These are phyloP conservation scores for Zygosaccharomyces pseudobailii DNA, from an alignment of 1,139 yeast species.

Conservation along the genomic window DNA sequence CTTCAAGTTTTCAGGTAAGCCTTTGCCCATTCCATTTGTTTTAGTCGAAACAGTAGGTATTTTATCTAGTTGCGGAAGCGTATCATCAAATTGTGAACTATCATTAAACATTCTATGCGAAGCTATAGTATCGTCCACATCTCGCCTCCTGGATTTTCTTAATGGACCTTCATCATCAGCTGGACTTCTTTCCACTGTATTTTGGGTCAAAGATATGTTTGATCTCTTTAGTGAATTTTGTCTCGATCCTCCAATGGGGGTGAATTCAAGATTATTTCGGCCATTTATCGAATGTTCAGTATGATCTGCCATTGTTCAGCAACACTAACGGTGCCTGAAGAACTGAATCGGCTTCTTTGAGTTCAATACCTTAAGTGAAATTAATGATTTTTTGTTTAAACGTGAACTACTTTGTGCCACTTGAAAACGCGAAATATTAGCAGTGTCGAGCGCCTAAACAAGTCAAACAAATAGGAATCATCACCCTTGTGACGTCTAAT, in stretches of 20 bases:
- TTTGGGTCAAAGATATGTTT: conserved; percentile 5
- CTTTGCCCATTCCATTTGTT: conserved; percentile 6
- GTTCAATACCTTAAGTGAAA: background rate
- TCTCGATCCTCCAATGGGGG: conserved; percentile 32
- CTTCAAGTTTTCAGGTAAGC: conserved; percentile 20
- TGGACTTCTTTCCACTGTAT: conserved; percentile 4
- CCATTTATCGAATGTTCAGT: conserved; percentile 2
- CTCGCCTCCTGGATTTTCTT: conserved; percentile 17
- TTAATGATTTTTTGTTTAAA: background rate
- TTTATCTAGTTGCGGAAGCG: conserved; percentile 25
- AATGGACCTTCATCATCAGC: conserved; percentile 15
- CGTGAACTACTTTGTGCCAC: background rate
- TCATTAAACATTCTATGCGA: conserved; percentile 29
- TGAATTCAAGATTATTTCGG: conserved; percentile 28
- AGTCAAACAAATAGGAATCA: too few relatives aligned
- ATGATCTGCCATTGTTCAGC: background rate
- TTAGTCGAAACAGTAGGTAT: conserved; percentile 3
- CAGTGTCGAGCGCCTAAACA: background rate
- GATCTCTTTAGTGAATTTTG: conserved; percentile 13
- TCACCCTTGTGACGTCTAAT: background rate
- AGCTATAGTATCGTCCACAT: conserved; percentile 24
- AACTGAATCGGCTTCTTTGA: background rate
- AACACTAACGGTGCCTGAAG: background rate
- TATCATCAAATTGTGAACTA: conserved; percentile 31
- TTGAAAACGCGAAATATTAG: background rate